phyloP scores from a whole-genome alignment of 352 stramenopile genomes.

The Globisporangium emineosum region DNA sequence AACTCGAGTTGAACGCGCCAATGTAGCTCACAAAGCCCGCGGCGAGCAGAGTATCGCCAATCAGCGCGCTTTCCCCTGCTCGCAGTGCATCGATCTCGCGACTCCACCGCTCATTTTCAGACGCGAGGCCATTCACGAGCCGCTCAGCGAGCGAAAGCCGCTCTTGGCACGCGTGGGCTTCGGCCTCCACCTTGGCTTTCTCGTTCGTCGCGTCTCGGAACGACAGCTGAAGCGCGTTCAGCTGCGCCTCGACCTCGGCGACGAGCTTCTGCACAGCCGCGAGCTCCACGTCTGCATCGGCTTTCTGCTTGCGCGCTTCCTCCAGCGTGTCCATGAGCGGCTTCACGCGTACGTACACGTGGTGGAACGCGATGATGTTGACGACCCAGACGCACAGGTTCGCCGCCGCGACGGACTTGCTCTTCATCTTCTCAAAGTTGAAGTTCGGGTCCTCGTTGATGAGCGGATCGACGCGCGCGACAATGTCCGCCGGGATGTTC shows the following conservation, averaged over 20 bases:
- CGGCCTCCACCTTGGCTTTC: slow-evolving; percentile 88
- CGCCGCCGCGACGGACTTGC: slow-evolving; percentile 87
- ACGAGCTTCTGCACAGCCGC: slow-evolving; percentile 80
- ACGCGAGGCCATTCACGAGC: slow-evolving; percentile 85
- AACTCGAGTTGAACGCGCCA: slow-evolving; percentile 87
- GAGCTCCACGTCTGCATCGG: slow-evolving; percentile 78
- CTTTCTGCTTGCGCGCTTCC: slow-evolving; percentile 69
- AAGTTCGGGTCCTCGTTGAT: slow-evolving; percentile 91
- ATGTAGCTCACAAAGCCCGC: slow-evolving; percentile 92
- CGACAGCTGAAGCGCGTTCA: slow-evolving; percentile 73
- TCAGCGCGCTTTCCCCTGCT: slow-evolving; percentile 64
- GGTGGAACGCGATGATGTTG: slow-evolving; percentile 92
- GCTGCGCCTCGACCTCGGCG: slow-evolving; percentile 75
- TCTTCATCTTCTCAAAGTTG: slow-evolving; percentile 94
- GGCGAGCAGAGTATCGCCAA: slow-evolving; percentile 86
- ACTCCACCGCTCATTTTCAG: slow-evolving; percentile 89
- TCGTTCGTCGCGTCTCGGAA: slow-evolving; percentile 88
- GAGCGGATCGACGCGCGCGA: slow-evolving; percentile 75
- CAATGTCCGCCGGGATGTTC: slow-evolving; percentile 87
- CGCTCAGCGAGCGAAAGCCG: slow-evolving; percentile 84
- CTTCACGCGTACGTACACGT: slow-evolving; percentile 93
- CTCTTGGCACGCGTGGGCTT: slow-evolving; percentile 85
- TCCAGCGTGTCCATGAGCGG: slow-evolving; percentile 92
- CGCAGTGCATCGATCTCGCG: slow-evolving; percentile 84
- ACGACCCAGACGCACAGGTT: slow-evolving; percentile 93